Conservation (phyloP, 1,284 basidiomycete species). For the Apiotrichum sp. region DNA sequence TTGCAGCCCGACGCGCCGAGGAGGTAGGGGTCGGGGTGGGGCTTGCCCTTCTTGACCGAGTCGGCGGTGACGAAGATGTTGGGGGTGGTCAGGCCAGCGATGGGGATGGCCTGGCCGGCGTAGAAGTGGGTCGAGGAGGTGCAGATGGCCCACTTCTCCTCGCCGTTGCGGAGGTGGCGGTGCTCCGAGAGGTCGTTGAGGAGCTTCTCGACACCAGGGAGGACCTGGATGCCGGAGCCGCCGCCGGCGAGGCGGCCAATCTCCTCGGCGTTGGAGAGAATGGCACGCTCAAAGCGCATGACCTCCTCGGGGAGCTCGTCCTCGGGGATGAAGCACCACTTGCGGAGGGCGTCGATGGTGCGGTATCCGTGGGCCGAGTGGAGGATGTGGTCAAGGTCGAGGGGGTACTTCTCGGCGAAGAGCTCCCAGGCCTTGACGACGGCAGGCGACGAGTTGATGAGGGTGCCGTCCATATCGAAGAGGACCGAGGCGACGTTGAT, state of each 20-base stretch:
- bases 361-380: slow-evolving; percentile 45
- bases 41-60: slow-evolving; percentile 49
- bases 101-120: slow-evolving; percentile 46
- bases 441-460: slow-evolving; percentile 44
- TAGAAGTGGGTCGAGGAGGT: slow-evolving; percentile 46
- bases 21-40: slow-evolving; percentile 51
- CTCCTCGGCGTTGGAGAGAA: slow-evolving; percentile 43
- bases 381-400: slow-evolving; percentile 45
- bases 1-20: slow-evolving; percentile 46
- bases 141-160: slow-evolving; percentile 47
- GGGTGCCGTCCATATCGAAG: slow-evolving; percentile 47
- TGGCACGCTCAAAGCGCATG: slow-evolving; percentile 45
- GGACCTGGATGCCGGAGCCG: slow-evolving; percentile 42
- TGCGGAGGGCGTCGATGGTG: slow-evolving; percentile 44
- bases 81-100: slow-evolving; percentile 44
- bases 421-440: slow-evolving; percentile 45
- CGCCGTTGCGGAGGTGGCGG: slow-evolving; percentile 32
- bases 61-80: slow-evolving; percentile 50
- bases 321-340: slow-evolving; percentile 45
- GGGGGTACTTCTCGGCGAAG: slow-evolving; percentile 40
- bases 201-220: slow-evolving; percentile 43
- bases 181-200: slow-evolving; percentile 36
- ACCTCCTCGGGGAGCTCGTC: slow-evolving; percentile 41
- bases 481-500: slow-evolving; percentile 47
- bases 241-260: slow-evolving; percentile 33